phyloP scores from a whole-genome alignment of 2,329 filamentous ascomycete species.

The Diaporthe citri region DNA sequence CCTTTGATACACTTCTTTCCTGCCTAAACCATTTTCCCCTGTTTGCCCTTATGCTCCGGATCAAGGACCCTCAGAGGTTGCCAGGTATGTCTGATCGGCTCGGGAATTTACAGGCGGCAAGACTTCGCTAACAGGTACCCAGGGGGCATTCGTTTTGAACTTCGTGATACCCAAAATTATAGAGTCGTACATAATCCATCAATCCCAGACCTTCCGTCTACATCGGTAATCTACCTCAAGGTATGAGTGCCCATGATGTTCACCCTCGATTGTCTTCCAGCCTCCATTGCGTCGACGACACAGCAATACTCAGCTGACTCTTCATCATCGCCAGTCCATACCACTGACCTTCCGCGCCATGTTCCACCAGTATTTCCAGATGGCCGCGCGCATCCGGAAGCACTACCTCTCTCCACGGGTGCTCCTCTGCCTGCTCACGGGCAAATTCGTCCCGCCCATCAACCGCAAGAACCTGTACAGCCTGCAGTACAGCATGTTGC shows the following conservation, averaged over 20 bases:
- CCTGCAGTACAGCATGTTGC: slow-evolving; percentile 97
- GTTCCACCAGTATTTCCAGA: slow-evolving; percentile 97
- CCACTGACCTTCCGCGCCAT: slow-evolving; percentile 92
- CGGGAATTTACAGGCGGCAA: slow-evolving; percentile 18
- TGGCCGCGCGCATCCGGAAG: slow-evolving; percentile 90
- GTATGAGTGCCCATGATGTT: slow-evolving; percentile 59
- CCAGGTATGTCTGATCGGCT: slow-evolving; percentile 70
- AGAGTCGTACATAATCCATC: slow-evolving; percentile 55
- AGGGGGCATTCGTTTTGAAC: slow-evolving; percentile 91
- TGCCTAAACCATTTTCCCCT: slow-evolving; percentile 98
- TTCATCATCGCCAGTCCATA: slow-evolving; percentile 72
- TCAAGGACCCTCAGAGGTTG: slow-evolving; percentile 91
- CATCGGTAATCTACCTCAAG: slow-evolving; percentile 89
- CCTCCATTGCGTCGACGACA: slow-evolving; percentile 28
- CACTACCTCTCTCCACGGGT: slow-evolving; percentile 94
- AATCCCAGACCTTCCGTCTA: slow-evolving; percentile 65
- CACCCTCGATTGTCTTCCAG: neutral
- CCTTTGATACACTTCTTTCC: slow-evolving; percentile 90
- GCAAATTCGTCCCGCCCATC: slow-evolving; percentile 94
- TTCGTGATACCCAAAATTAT: slow-evolving; percentile 77
- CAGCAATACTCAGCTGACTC: slow-evolving; percentile 13
- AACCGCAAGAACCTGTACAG: slow-evolving; percentile 95
- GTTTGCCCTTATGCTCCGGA: slow-evolving; percentile 94
- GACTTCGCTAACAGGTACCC: slow-evolving; percentile 36
- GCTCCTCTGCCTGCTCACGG: slow-evolving; percentile 87